Evolutionary conservation across 2,329 filamentous ascomycete genomes (phyloP), one percentile per base, ranked within the genome.

Genomic region (Fusarium concolor): DNA sequence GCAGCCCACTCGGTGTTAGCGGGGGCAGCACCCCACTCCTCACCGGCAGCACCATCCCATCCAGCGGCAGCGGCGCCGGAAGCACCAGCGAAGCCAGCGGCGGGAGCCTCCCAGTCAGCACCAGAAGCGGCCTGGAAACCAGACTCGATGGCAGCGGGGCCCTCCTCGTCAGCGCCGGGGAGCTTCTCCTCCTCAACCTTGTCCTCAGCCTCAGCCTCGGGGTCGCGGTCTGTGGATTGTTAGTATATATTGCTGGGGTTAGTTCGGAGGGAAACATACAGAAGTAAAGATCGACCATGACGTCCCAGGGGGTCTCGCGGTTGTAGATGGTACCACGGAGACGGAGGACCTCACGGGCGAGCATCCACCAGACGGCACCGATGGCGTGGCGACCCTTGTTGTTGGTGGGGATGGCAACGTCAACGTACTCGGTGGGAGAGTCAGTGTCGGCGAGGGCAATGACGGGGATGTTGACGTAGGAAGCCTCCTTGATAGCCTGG

Each of bases 301-400:
- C 92, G 82, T 99, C 96, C 96, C 96, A 99, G 83, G 97, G 92
- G 69, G 92, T 90, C 86, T 99, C 96, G 82, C 96, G 94, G 88
- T 89, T 93, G 82, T 93, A 92, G 81, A 99, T 93, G 80, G 94
- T 98, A 77, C 96, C 96, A 78, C 96, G 94, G 80, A 99, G 94
- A 82, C 96, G 94, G 84, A 99, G 94, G 82, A 99, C 95, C 90
- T 99, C 96, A 89, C 96, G 96, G 83, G 96, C 95, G 77, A 99
- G 90, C 91, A 99, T 91, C 96, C 96, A 99, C 96, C 96, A 99
- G 87, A 99, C 84, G 78, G 96, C 89, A 88, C 96, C 96, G 79
- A 99, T 99, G 82, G 96, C 91, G 87, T 98, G 94, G 82, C 96
- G 95, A 88, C 94, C 95, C 92, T 99, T 99, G 93, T 99, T 99